These are phyloP conservation scores for Hypomyces rosellus DNA, from an alignment of 2,329 filamentous ascomycete species.

Conservation along the genomic window DNA sequence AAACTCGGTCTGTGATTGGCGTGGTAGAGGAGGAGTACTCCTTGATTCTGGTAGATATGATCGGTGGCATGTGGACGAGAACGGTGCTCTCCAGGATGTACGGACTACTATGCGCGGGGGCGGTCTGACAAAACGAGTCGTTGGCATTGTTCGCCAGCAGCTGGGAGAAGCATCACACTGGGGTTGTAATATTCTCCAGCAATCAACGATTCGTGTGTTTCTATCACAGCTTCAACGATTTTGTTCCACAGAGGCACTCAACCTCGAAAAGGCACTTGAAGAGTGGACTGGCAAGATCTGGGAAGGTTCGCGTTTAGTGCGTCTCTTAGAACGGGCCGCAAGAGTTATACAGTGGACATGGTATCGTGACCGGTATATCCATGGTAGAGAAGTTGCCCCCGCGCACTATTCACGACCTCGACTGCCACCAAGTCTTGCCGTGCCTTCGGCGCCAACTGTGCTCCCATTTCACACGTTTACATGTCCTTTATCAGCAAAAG, in stretches of 20 bases:
- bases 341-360: conserved; percentile 72
- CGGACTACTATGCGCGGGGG: conserved; percentile 53
- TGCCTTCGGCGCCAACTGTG: conserved; percentile 87
- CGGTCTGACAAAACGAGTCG: conserved; percentile 85
- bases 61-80: conserved; percentile 86
- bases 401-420: conserved; percentile 64
- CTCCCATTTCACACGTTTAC: conserved; percentile 98
- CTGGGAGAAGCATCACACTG: conserved; percentile 79
- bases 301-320: conserved; percentile 81
- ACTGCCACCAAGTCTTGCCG: conserved; percentile 63
- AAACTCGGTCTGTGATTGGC: conserved; percentile 95
- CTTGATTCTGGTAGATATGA: conserved; percentile 69
- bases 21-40: conserved; percentile 77
- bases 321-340: conserved; percentile 79
- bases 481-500: conserved; percentile 81
- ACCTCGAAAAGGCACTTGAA: conserved; percentile 36
- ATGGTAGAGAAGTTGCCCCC: conserved; percentile 46
- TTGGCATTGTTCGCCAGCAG: conserved; percentile 85
- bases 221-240: conserved; percentile 39
- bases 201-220: conserved; percentile 45
- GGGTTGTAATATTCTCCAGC: conserved; percentile 67
- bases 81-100: conserved; percentile 75
- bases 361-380: conserved; percentile 77
- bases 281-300: conserved; percentile 69
- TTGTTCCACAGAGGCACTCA: conserved; percentile 28